These are phyloP conservation scores for Umbelopsis vinacea DNA, from an alignment of 192 early-diverging fungal species.

Conservation along the genomic window DNA sequence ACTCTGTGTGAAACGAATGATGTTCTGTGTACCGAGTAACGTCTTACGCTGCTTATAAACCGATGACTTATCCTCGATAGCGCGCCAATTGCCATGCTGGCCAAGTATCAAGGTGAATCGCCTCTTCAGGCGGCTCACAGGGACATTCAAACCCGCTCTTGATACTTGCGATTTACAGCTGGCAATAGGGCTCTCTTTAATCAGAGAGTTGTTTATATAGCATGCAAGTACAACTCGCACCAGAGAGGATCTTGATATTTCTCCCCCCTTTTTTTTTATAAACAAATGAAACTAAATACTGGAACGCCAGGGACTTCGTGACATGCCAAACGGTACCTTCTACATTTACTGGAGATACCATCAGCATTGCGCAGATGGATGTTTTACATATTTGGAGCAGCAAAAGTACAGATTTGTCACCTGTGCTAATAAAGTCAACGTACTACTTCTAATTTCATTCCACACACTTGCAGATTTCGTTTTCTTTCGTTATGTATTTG, in stretches of 20 bases:
- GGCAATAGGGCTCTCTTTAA: neutral
- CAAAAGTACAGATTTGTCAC: no score
- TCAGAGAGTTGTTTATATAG: constrained; percentile 9
- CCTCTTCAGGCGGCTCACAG: constrained; percentile 21
- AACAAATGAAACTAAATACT: neutral
- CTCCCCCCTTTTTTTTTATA: neutral
- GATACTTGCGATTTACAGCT: constrained; percentile 13
- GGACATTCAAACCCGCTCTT: neutral
- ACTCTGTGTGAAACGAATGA: neutral
- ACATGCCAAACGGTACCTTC: no score
- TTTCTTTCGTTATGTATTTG: neutral
- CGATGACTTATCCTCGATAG: neutral
- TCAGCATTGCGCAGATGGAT: no score
- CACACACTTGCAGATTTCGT: neutral
- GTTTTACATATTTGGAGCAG: no score
- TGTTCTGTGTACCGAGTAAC: neutral
- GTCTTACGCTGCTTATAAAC: neutral
- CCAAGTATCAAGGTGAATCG: neutral
- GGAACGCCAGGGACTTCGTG: no score
- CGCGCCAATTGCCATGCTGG: neutral
- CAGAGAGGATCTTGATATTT: neutral
- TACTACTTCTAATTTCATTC: no score
- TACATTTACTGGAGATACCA: no score
- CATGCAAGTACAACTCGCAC: neutral
- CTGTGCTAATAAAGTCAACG: no score